phyloP scores from a whole-genome alignment of 495 filamentous ascomycete species.

The Hypoxylon cercidicola region DNA sequence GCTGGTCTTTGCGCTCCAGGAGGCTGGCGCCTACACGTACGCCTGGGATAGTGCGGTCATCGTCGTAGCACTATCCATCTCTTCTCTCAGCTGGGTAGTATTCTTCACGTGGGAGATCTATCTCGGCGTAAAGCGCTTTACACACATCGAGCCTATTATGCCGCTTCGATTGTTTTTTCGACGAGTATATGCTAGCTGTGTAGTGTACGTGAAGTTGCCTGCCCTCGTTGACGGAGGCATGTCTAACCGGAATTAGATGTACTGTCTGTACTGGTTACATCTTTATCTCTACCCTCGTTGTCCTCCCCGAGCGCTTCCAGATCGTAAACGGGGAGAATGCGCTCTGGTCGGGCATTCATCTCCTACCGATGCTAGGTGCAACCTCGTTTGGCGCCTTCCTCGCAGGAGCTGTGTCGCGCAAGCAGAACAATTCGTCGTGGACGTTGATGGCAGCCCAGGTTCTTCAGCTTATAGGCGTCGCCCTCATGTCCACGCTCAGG shows the following conservation, averaged over 20 bases:
- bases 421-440: conserved; percentile 59
- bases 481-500: conserved; percentile 56
- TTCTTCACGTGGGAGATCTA: conserved; percentile 60
- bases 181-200: conserved; percentile 51
- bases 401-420: conserved; percentile 57
- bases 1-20: conserved; percentile 67
- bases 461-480: conserved; percentile 63
- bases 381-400: conserved; percentile 63
- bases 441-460: conserved; percentile 60
- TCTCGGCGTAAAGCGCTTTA: conserved; percentile 40
- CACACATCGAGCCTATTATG: conserved; percentile 53
- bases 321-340: conserved; percentile 62
- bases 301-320: conserved; percentile 70
- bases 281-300: conserved; percentile 66
- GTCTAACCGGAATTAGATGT: conserved; percentile 45
- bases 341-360: conserved; percentile 63
- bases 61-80: conserved; percentile 54
- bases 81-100: conserved; percentile 57
- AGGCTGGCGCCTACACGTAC: conserved; percentile 60
- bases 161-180: conserved; percentile 50
- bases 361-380: conserved; percentile 66
- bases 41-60: conserved; percentile 58
- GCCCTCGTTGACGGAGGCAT: conserved; percentile 7
- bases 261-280: conserved; percentile 66
- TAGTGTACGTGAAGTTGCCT: conserved; percentile 53